Conservation (phyloP, 768 basidiomycete genomes). For the Gautieria morchelliformis region DNA sequence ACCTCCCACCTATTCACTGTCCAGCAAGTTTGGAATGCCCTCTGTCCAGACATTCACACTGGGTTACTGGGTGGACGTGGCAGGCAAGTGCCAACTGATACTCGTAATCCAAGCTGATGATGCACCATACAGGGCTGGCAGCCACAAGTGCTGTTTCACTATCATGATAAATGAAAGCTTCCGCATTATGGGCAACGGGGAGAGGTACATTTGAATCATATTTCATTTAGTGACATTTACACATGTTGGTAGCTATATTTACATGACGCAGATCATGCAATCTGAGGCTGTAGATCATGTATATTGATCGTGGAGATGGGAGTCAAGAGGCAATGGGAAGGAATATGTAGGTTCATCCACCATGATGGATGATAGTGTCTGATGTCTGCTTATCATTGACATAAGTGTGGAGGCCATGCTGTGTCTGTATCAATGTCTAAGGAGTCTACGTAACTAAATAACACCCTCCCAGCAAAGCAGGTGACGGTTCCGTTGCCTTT, state of each 20-base stretch:
- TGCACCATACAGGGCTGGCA: constrained; percentile 50
- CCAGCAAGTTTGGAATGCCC: constrained; percentile 55
- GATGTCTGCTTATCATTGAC: background rate
- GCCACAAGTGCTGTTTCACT: constrained; percentile 45
- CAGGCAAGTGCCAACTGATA: constrained; percentile 34
- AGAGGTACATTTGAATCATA: constrained; percentile 16
- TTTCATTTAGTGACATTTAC: too few relatives aligned
- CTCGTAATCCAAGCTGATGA: constrained; percentile 48
- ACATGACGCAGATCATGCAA: constrained; percentile 38
- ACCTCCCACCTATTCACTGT: background rate
- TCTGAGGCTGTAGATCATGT: constrained; percentile 33
- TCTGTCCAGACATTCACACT: constrained; percentile 46
- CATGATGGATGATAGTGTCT: background rate
- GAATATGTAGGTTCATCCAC: constrained; percentile 24
- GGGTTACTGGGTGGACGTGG: constrained; percentile 44
- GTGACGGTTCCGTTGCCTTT: too few relatives aligned
- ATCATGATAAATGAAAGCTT: constrained; percentile 51
- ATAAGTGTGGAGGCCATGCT: constrained; percentile 17
- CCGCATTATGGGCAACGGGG: constrained; percentile 37
- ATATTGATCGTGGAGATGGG: constrained; percentile 33
- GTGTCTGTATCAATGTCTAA: too few relatives aligned
- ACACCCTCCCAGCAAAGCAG: too few relatives aligned
- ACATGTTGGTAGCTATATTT: constrained; percentile 22
- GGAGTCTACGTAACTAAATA: too few relatives aligned
- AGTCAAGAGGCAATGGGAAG: constrained; percentile 31